Conservation (phyloP, 2,329 filamentous ascomycete genomes). For the Ophiostoma angusticollis region DNA sequence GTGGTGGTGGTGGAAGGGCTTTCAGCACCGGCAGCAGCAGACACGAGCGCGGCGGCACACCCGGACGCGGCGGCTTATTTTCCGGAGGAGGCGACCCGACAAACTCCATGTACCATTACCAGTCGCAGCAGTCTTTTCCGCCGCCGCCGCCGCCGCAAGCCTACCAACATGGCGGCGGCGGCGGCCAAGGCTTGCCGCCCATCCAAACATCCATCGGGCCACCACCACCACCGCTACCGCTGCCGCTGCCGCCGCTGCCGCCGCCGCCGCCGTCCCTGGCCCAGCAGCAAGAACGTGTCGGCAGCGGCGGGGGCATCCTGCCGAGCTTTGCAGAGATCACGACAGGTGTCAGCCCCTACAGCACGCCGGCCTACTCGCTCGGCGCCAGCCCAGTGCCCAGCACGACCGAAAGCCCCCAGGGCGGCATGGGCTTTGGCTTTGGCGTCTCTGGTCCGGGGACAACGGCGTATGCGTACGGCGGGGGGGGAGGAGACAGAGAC, state of each 20-base stretch:
- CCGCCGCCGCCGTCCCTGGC: no score
- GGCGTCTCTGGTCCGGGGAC: no score
- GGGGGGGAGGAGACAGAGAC: no score
- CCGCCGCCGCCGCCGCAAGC: constrained; percentile 14
- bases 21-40: background rate
- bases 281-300: constrained; percentile 13
- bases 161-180: constrained; percentile 15
- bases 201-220: constrained; percentile 28
- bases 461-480: no score
- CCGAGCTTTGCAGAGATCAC: constrained; percentile 51
- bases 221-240: constrained; percentile 3
- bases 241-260: no score
- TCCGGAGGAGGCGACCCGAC: constrained; percentile 6
- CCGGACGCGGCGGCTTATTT: constrained; percentile 1
- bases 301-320: constrained; percentile 25
- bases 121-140: background rate
- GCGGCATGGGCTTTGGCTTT: constrained; percentile 19
- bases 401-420: constrained; percentile 30
- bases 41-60: constrained; percentile 3
- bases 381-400: constrained; percentile 26
- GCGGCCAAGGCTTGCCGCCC: constrained; percentile 36
- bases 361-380: constrained; percentile 40
- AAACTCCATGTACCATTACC: constrained; percentile 18
- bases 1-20: background rate
- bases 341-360: constrained; percentile 49